Evolutionary conservation across 2,329 filamentous ascomycete genomes (phyloP), one percentile per base, ranked within the genome.

Genomic region (Hyphodiscus sp.): DNA sequence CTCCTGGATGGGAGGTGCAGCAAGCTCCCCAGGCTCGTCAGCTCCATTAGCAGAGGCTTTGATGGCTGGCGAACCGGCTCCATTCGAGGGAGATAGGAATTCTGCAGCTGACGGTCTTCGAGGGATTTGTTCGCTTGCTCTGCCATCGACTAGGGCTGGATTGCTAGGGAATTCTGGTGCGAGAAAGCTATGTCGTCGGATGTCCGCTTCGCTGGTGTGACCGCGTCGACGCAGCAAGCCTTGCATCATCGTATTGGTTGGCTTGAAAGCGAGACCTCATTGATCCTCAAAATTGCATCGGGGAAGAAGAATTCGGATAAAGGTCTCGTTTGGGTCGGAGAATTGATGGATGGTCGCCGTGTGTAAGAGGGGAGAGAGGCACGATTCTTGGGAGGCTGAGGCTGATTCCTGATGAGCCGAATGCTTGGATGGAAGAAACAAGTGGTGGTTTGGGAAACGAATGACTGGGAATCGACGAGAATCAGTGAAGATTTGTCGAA

Each of bases 1-100:
- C 48, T 80, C 78, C 61, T 81, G 77, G 51, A 77, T 68, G 15
- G 77, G 74, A 23, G 79, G 79, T 47, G 65, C 63, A 9, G 52
- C 52, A 7, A 61, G 57, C 13, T 59, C 52, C n/a, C 50, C 44
- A 20, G 45, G 47, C 13, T 52, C 52, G 13, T 45, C 20, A 41
- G 44, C 53, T 52, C 51, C 55, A 53, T 65, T 61, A 38, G 52
- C 58, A 45, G 63, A 58, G 16, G 51, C 43, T 20, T 47, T 47
- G 42, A 48, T 11, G 30, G 56, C 45, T 47, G 56, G 33, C 30
- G 49, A 16, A 30, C 57, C 55, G 20, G 38, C 38, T 10, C 53
- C 58, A 9, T 54, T 47, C 9, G 47, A 47, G 42, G 63, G 62
- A 26, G 62, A 57, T 20, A 64, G 54, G 45, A 67, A 64, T 5